phyloP scores from a whole-genome alignment of 495 filamentous ascomycete genomes.

The Tuber borchii region DNA sequence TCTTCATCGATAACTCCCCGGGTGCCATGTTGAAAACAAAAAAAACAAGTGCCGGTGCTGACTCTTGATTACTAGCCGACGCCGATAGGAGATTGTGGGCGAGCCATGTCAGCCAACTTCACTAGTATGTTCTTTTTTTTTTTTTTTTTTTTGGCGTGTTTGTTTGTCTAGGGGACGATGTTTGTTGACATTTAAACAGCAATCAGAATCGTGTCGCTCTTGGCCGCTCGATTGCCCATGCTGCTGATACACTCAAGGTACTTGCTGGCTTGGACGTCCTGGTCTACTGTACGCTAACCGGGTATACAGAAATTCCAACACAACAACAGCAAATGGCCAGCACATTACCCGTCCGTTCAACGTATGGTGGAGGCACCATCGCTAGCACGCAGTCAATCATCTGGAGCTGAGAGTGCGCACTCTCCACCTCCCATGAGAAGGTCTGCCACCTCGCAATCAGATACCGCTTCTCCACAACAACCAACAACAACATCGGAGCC shows the following conservation, averaged over 20 bases:
- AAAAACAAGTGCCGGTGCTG: conserved; percentile 48
- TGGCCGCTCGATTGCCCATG: conserved; percentile 72
- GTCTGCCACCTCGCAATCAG: conserved; percentile 26
- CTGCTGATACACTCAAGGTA: conserved; percentile 63
- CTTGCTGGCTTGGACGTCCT: conserved; percentile 12
- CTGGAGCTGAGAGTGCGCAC: conserved; percentile 13
- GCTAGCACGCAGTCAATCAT: conserved; percentile 43
- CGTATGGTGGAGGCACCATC: conserved; percentile 49
- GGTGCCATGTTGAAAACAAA: conserved; percentile 26
- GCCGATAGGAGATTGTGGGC: conserved; percentile 55
- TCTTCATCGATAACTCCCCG: conserved; percentile 47
- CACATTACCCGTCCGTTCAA: conserved; percentile 85
- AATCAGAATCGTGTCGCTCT: conserved; percentile 85
- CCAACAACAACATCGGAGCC: conserved; percentile 53
- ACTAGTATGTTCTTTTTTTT: conserved; percentile 50
- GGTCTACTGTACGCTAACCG: conserved; percentile 11
- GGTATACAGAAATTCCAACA: conserved; percentile 65
- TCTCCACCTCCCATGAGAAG: conserved; percentile 45
- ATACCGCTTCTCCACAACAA: conserved; percentile 47
- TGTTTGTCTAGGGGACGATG: neutral
- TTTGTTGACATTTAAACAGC: conserved; percentile 51
- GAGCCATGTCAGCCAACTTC: conserved; percentile 65
- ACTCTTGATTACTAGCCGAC: conserved; percentile 45
- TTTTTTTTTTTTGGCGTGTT: neutral
- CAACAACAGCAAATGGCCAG: conserved; percentile 87